Percentiles rank a stretch among this genome's conserved stretches.
Evolutionary conservation across 2,329 filamentous ascomycete genomes (phyloP).

Genomic region (Botrytis deweyae): DNA sequence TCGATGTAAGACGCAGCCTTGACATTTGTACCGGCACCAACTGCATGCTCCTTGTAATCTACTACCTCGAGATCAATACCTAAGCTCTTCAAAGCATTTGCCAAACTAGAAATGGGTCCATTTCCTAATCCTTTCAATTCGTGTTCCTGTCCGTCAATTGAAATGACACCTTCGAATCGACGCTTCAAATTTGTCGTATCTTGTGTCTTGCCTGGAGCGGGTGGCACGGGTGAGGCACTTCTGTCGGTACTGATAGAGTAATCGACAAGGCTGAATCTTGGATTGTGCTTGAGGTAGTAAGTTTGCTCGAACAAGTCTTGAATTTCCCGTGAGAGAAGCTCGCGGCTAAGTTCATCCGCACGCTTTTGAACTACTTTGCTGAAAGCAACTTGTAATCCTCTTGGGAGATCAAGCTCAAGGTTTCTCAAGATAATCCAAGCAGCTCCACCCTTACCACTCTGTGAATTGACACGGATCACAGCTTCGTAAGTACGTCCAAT

Average conservation of each 20-base stretch:
- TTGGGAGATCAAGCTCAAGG: conserved; percentile 87
- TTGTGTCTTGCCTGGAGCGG: conserved; percentile 66
- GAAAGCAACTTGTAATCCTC: conserved; percentile 89
- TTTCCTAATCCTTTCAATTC: conserved; percentile 78
- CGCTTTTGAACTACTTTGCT: conserved; percentile 74
- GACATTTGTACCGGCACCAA: conserved; percentile 75
- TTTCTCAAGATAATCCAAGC: conserved; percentile 92
- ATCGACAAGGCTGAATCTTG: conserved; percentile 82
- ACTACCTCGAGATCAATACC: conserved; percentile 86
- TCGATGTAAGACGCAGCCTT: conserved; percentile 97
- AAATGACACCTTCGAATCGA: conserved; percentile 80
- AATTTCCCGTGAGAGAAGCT: conserved; percentile 82
- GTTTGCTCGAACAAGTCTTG: conserved; percentile 82
- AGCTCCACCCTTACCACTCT: conserved; percentile 90
- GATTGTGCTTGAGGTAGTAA: conserved; percentile 81
- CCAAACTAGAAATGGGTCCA: conserved; percentile 85
- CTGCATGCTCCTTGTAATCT: conserved; percentile 95
- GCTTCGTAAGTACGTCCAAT: conserved; percentile 98
- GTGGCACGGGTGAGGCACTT: conserved; percentile 69
- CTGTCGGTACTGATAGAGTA: conserved; percentile 89
- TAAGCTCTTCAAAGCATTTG: conserved; percentile 73
- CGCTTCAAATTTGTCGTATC: conserved; percentile 77
- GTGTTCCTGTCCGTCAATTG: conserved; percentile 78
- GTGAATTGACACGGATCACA: conserved; percentile 95
- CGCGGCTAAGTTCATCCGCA: conserved; percentile 77